Evolutionary conservation across 1,284 basidiomycete genomes (phyloP).

Genomic region (Hortiboletus rubellus): DNA sequence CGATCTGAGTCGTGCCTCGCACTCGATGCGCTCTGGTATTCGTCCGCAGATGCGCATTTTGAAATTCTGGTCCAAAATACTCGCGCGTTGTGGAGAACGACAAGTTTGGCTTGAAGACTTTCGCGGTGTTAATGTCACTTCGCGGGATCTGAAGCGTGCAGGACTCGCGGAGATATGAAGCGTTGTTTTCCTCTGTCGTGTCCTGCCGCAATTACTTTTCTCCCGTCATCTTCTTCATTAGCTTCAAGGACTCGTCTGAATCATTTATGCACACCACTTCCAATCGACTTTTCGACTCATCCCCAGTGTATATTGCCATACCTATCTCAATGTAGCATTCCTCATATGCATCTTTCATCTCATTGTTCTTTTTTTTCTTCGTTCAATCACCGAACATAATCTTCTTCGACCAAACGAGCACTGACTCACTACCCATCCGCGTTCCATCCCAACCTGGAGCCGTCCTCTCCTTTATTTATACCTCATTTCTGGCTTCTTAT

Average conservation of each 20-base stretch:
- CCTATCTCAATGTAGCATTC: slow-evolving; percentile 31
- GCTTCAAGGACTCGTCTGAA: slow-evolving; percentile 2
- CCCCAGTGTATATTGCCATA: slow-evolving; percentile 31
- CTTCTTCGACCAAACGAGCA: not conserved
- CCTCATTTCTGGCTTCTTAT: not conserved
- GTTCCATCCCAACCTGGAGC: slow-evolving; percentile 9
- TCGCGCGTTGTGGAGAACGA: slow-evolving; percentile 32
- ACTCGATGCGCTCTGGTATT: slow-evolving; percentile 31
- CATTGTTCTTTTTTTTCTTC: not conserved
- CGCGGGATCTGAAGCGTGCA: slow-evolving; percentile 33
- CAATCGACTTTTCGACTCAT: slow-evolving; percentile 11
- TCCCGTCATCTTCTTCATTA: not conserved
- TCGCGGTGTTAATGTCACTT: slow-evolving; percentile 34
- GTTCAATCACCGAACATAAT: slow-evolving; percentile 3
- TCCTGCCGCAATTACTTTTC: not conserved
- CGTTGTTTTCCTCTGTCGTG: not conserved
- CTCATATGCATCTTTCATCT: slow-evolving; percentile 29
- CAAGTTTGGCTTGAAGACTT: slow-evolving; percentile 36
- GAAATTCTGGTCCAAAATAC: slow-evolving; percentile 38
- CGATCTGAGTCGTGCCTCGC: slow-evolving; percentile 47
- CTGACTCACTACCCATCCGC: not conserved
- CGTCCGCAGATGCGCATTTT: slow-evolving; percentile 29
- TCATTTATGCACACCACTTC: slow-evolving; percentile 23
- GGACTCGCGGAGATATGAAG: slow-evolving; percentile 26
- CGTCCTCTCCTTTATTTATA: slow-evolving; percentile 18